Base-by-base conservation (phyloP, 495 filamentous ascomycete species). In the Hypoxylon crocopeplum region DNA sequence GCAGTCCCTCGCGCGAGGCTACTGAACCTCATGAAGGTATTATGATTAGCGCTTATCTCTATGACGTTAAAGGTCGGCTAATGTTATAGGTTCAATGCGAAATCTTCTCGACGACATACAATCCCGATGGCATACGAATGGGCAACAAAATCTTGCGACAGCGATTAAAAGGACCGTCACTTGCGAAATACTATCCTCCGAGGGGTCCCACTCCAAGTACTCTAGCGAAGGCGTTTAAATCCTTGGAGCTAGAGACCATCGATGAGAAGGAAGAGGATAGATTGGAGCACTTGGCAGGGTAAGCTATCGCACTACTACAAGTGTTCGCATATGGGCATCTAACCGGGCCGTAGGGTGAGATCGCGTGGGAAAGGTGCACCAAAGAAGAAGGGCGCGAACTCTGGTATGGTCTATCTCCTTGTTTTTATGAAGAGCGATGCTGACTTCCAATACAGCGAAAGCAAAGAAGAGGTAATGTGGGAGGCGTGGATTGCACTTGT, bases 141-240 rank as follows among this genome's bases (percentile, higher is more conserved):
- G 94, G 94, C 58, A 96, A 91, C 77, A 93, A 92, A 69, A 78
- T 97, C 63, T 79, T 98, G 33, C 88, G 92, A 61, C 87, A 97
- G 70, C 83, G 91, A 54, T 79, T 97, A 22, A 83, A 81, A 59
- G 94, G 94, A 6, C 89, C 91, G 17, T 66, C 88, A 0, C 75
- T 96, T 44, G 86, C 85, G 15, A 79, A 88, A 53, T 98, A 96
- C 79, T 98, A 98, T 70, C 93, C 94, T 1, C 84, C 83, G 24
- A 85, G 84, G 52, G 77, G 86, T 3, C 83, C 85, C 3, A 89
- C 88, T 2, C 78, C 91, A 38, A 80, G 81, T 48, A 88, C 93
- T 34, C 66, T 97, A 51, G 80, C 81, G 66, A 82, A 77, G 8
- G 75, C 84, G 48, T 89, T 88, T 67, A 79, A 78, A 19, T 21